Base-by-base conservation (phyloP, 208 protist species). In the Crithidia expoeki region DNA sequence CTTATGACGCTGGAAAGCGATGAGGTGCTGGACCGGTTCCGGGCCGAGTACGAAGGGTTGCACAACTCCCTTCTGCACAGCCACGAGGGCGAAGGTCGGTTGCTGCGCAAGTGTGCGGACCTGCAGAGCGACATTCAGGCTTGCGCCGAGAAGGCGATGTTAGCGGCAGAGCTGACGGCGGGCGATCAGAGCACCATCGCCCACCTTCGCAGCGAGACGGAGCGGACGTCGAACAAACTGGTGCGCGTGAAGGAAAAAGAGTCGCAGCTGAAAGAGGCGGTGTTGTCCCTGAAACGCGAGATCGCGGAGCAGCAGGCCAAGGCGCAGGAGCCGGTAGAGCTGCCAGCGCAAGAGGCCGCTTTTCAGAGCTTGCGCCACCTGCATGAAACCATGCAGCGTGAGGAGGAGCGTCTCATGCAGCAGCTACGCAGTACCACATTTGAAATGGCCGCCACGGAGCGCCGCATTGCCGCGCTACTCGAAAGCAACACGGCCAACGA, bases 41-140 rank as follows among this genome's bases (percentile, higher is more conserved):
- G 95, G 27, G 70, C 72, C 10, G 98, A 99, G 79, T 99, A 99
- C 80, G 95, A 98, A 3, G 97, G 98, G 38, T 86, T 99, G 11
- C 98, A 99, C 71, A 79, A 93, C 62, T 98, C 98, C 14, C 88
- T 99, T 23, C 84, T 98, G 38, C 98, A 98, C 80, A 98, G 95
- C 52, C 97, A 99, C 79, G 98, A 99, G 72, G 97, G 89, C 50
- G 98, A 99, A 79, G 98, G 98, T 72, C 85, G 96, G 27, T 79
- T 99, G 38, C 91, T 99, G 42, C 90, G 96, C 52, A 98, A 98
- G 80, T 98, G 97, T 72, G 42, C 84, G 0, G 94, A 98, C 61
- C 83, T 99, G 16, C 98, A 98, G 75, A 72, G 74, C 17, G 96
- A 99, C 70, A 98, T 99, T 62, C 79, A 98, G 21, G 83, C 94